A percentile compares a stretch with the other conserved stretches of the same genome.
phyloP scores from a whole-genome alignment of 345 rosid genomes.

The Excoecaria agallocha region DNA sequence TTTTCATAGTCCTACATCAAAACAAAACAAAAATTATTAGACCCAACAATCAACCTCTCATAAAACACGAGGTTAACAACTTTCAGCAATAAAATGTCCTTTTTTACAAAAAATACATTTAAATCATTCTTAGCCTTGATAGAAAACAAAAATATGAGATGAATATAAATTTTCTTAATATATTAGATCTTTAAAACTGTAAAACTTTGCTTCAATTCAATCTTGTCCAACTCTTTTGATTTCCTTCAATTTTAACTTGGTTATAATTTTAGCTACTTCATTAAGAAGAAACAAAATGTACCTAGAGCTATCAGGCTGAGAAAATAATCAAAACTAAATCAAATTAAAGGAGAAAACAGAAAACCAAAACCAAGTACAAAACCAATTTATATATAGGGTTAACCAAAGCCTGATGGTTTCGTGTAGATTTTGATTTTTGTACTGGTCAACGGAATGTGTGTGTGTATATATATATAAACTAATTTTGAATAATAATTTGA shows the following conservation, averaged over 20 bases:
- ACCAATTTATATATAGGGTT: too few relatives aligned
- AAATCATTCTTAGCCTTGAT: not conserved
- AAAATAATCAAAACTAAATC: too few relatives aligned
- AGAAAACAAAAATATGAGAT: not conserved
- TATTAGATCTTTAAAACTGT: not conserved
- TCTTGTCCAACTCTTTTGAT: not conserved
- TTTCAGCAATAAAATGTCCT: not conserved
- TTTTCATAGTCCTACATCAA: constrained; percentile 67
- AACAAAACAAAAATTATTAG: not conserved
- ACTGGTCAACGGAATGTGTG: too few relatives aligned
- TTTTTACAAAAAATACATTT: not conserved
- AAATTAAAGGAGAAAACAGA: too few relatives aligned
- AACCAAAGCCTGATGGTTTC: too few relatives aligned
- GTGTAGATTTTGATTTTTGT: too few relatives aligned
- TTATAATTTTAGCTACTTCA: not conserved
- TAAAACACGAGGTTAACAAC: not conserved
- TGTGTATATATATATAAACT: too few relatives aligned
- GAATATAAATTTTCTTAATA: not conserved
- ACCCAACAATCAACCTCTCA: not conserved
- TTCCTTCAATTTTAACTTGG: not conserved
- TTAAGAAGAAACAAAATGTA: not conserved
- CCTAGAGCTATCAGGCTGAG: too few relatives aligned
- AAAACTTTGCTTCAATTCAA: not conserved
- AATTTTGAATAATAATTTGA: too few relatives aligned
- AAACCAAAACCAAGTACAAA: too few relatives aligned